These are phyloP conservation scores for Veloboletus limbatus DNA, from an alignment of 1,284 basidiomycete species.

Conservation along the genomic window DNA sequence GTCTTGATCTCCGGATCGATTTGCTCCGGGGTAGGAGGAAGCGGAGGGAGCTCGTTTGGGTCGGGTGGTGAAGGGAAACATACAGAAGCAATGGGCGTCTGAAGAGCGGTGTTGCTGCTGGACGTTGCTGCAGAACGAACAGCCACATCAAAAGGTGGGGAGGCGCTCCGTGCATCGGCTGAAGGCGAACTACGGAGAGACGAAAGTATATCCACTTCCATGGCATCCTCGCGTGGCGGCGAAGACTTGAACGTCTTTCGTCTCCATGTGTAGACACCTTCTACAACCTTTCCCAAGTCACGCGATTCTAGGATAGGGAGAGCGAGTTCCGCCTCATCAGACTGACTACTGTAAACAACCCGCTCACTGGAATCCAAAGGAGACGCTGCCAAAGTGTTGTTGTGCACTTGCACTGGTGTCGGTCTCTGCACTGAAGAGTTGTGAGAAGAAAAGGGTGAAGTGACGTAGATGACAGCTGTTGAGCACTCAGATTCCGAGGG, in stretches of 20 bases:
- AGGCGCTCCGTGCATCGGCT: not conserved
- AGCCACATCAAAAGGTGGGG: not conserved
- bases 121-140: not conserved
- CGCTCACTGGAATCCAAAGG: conserved; percentile 33
- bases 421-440: conserved; percentile 5
- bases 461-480: conserved; percentile 9
- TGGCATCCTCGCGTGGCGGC: conserved; percentile 9
- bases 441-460: conserved; percentile 9
- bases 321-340: conserved; percentile 59
- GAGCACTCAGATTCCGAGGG: conserved; percentile 4
- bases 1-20: conserved; percentile 50
- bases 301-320: conserved; percentile 25
- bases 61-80: conserved; percentile 40
- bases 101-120: not conserved
- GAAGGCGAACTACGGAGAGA: conserved; percentile 5
- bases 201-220: conserved; percentile 29
- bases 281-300: conserved; percentile 34
- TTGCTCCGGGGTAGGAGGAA: conserved; percentile 40
- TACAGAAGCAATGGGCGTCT: conserved; percentile 18
- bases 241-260: conserved; percentile 24
- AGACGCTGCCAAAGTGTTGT: conserved; percentile 5
- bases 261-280: conserved; percentile 45
- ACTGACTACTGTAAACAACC: conserved; percentile 63
- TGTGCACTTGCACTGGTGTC: conserved; percentile 1
- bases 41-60: conserved; percentile 22